Conservation (phyloP, 257 asterid species). For the Petunia axillaris region DNA sequence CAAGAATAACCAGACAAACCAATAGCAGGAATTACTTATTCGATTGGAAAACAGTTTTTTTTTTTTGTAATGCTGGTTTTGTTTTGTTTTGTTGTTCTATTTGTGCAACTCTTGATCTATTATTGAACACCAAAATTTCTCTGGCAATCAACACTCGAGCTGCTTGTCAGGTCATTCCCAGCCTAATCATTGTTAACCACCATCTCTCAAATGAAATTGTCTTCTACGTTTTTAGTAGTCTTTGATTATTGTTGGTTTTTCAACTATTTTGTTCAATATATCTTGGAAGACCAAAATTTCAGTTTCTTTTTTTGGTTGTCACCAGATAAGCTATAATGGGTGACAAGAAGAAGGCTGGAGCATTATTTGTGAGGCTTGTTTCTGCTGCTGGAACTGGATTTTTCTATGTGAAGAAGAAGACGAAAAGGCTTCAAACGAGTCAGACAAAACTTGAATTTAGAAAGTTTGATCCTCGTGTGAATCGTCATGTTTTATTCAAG, state of each 20-base stretch:
- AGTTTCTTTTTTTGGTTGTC: background rate
- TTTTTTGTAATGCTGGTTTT: no score
- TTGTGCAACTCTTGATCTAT: background rate
- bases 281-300: background rate
- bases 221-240: background rate
- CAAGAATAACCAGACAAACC: background rate
- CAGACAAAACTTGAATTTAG: background rate
- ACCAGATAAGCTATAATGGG: background rate
- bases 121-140: background rate
- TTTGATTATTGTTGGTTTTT: background rate
- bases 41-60: background rate
- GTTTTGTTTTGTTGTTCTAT: no score
- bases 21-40: background rate
- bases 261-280: background rate
- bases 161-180: background rate
- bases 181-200: background rate
- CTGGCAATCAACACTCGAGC: background rate
- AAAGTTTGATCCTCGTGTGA: background rate
- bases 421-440: background rate
- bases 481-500: slow-evolving; percentile 10
- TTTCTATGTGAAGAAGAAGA: background rate
- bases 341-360: slow-evolving; percentile 9
- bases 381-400: background rate
- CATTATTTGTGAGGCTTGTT: background rate
- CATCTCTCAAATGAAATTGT: no score